Base-by-base conservation (phyloP, 139 green algal genomes). In the Eudorina sp. region DNA sequence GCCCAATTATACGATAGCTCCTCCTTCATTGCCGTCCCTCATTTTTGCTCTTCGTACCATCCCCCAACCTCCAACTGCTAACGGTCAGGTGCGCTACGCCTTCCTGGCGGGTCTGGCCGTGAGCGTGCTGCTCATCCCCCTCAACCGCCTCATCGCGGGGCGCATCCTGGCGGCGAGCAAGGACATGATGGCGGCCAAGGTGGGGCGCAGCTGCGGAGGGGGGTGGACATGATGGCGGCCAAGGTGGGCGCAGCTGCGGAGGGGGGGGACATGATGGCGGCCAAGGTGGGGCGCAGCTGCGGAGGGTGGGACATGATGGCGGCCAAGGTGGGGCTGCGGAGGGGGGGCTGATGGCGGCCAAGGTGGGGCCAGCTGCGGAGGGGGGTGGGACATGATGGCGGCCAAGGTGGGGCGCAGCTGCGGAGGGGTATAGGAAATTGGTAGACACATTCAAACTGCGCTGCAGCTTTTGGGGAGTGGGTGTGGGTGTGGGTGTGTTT, bases 31-130 rank as follows among this genome's bases (percentile, higher is more conserved):
- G n/a, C n/a, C n/a, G n/a, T n/a, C n/a, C n/a, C n/a, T n/a, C n/a
- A n/a, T n/a, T n/a, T n/a, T n/a, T n/a, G n/a, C n/a, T n/a, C 16
- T 13, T 58, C 51, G 51, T 58, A 58, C 51, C 51, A 25, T 13
- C 51, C 51, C 51, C 16, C 51, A n/a, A n/a, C n/a, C n/a, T n/a
- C n/a, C n/a, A n/a, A 58, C 51, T 58, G 51, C 51, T 58, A 58
- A 1, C 58, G 0, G 45, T 23, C 93, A 98, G 95, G 96, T 99
- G 0, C 90, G 91, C 29, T 96, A 89, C 45, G 96, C 96, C 0
- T 98, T 98, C 60, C 29, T 97, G 62, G 96, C 94, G 2, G 97
- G 97, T 9, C 90, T 99, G 34, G 80, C 69, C 13, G 84, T 99
- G 25, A 91, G 95, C 29, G 3, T 98, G 43, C 55, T 94, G 29